Base-by-base conservation (phyloP, 129 eudicot species). In the Artemisia tridentata region DNA sequence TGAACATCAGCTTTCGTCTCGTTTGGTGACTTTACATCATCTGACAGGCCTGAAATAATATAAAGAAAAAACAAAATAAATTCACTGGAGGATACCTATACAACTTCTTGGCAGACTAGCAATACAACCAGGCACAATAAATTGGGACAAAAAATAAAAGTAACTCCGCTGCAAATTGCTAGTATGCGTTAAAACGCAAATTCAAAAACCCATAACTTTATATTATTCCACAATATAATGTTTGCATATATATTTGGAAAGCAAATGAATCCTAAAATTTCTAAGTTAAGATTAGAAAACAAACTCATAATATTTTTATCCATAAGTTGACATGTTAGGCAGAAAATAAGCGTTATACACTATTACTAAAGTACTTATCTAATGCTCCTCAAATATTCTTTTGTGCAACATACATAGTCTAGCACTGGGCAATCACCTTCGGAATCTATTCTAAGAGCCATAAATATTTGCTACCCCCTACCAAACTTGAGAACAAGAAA, bases 41-140 rank as follows among this genome's bases (percentile, higher is more conserved):
- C 76, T 5, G 96, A 80, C 54, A 78, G 81, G 29, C 90, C 96
- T 91, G 86, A 65, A 79, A 80, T 41, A 56, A 54, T 65, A 41
- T 23, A 72, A 63, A 43, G 68, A 25, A 63, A 34, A 52, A 63
- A 13, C 19, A 49, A 10, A 6, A 1, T 41, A 2, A 45, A 27
- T 38, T 38, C 45, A 38, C 46, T 43, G 6, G 55, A 43, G 43
- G 65, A 60, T 27, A 38, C 45, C 29, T 21, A 59, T 21, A 59
- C 5, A 2, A 59, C 45, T 59, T 59, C 52, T 38, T 54, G 65
- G 50, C 46, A 38, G 31, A 31, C 41, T 53, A 65, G 41, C 17
- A 10, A 60, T 3, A 50, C 63, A 69, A 17, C 7, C 15, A 25
- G 65, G 20, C 3, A 60, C 65, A 6, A 60, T 27, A 27, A 60